These are phyloP conservation scores for Irpex lacteus DNA, from an alignment of 1,284 basidiomycete species.

Conservation along the genomic window DNA sequence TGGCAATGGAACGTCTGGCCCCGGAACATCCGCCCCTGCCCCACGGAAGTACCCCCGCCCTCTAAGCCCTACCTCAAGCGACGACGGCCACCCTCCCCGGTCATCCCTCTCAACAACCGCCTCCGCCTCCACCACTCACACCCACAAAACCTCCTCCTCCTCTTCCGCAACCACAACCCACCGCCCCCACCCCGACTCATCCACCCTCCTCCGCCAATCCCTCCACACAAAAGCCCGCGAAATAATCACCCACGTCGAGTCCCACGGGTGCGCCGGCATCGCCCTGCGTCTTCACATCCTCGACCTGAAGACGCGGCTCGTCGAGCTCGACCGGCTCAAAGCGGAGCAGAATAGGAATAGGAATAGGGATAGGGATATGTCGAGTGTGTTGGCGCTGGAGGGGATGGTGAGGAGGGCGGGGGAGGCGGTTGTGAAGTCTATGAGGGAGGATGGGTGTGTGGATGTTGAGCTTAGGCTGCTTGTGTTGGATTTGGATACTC, in stretches of 20 bases:
- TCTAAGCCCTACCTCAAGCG: not conserved
- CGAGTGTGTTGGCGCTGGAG: not conserved
- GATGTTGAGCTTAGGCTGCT: not conserved
- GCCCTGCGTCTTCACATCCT: not conserved
- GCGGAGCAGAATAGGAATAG: not conserved
- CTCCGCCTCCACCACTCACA: not conserved
- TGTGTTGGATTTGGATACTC: not conserved
- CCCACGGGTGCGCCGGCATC: not conserved
- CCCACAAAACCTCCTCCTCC: not conserved
- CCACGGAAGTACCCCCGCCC: not conserved
- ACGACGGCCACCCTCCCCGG: not conserved
- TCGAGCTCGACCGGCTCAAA: not conserved
- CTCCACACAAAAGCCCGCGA: not conserved
- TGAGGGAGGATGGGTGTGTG: not conserved
- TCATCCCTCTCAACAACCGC: not conserved
- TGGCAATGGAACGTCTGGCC: not conserved
- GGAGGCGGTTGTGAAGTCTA: not conserved
- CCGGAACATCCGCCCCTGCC: not conserved
- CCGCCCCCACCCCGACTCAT: not conserved
- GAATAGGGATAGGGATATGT: not conserved
- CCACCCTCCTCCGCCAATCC: not conserved
- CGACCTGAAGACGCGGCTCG: constrained; percentile 1
- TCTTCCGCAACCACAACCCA: not conserved
- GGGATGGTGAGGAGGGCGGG: not conserved
- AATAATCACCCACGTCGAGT: not conserved